These are phyloP conservation scores for Carex littledalei DNA, from an alignment of 176 grass and related monocot genomes.

Conservation along the genomic window DNA sequence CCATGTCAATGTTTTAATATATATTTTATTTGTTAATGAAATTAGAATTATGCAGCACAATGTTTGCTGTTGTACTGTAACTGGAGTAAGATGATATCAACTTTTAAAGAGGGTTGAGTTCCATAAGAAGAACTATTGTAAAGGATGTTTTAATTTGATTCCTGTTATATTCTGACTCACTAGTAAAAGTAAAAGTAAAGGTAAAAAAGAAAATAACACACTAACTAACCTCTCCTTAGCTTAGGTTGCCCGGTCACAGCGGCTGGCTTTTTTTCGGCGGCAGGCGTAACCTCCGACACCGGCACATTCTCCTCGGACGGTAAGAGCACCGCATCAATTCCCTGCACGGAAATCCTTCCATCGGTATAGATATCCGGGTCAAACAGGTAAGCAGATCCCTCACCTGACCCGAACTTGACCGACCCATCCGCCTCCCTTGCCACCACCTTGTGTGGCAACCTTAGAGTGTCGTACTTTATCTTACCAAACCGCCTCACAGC, in stretches of 20 bases:
- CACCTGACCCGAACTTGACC: slow-evolving; percentile 82
- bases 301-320: slow-evolving; percentile 37
- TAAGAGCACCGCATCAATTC: slow-evolving; percentile 92
- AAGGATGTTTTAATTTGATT: too few species aligned
- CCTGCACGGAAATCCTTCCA: slow-evolving; percentile 89
- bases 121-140: too few species aligned
- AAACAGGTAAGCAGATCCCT: slow-evolving; percentile 87
- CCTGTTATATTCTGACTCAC: too few species aligned
- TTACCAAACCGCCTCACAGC: slow-evolving; percentile 83
- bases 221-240: slow-evolving; percentile 65
- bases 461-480: slow-evolving; percentile 78
- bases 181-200: not conserved
- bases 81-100: too few species aligned
- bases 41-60: too few species aligned
- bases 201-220: not conserved
- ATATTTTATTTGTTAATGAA: too few species aligned
- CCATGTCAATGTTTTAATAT: too few species aligned
- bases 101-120: too few species aligned
- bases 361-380: slow-evolving; percentile 98
- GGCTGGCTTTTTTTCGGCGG: slow-evolving; percentile 37
- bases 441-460: slow-evolving; percentile 84
- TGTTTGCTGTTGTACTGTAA: too few species aligned
- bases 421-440: slow-evolving; percentile 91
- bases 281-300: not conserved
- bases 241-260: slow-evolving; percentile 39